Percentiles rank a stretch among this genome's conserved stretches.
phyloP scores from a whole-genome alignment of 441 rosid species.

The Adansonia madagascariensis region DNA sequence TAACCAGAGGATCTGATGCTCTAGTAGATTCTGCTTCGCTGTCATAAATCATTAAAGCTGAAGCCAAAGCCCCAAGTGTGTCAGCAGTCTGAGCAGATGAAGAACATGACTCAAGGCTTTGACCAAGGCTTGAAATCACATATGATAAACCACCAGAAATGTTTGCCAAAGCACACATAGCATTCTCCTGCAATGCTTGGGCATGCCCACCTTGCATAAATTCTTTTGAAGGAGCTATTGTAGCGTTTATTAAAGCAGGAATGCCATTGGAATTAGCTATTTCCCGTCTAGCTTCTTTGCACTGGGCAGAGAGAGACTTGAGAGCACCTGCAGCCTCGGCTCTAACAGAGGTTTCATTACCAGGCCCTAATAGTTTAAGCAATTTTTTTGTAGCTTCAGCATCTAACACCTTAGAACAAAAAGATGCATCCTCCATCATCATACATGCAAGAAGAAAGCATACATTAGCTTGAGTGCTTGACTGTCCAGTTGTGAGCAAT shows the following conservation, averaged over 20 bases:
- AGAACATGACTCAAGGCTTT: constrained; percentile 98
- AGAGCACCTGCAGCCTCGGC: constrained; percentile 99
- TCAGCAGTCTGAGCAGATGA: constrained; percentile 96
- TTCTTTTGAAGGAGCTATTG: constrained; percentile 99
- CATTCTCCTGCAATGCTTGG: constrained; percentile 98
- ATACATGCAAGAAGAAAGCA: constrained; percentile 96
- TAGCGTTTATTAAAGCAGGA: constrained; percentile 91
- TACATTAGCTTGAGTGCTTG: constrained; percentile 86
- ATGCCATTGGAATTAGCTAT: constrained; percentile 91
- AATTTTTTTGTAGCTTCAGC: constrained; percentile 90
- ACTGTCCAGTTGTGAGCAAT: constrained; percentile 81
- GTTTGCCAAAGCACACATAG: constrained; percentile 99
- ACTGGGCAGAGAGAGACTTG: constrained; percentile 90
- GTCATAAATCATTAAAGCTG: constrained; percentile 98
- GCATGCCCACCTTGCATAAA: constrained; percentile 99
- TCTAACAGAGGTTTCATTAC: constrained; percentile 94
- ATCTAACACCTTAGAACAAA: constrained; percentile 82
- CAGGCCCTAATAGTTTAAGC: constrained; percentile 88
- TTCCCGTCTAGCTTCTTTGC: constrained; percentile 92
- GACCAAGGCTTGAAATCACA: constrained; percentile 99
- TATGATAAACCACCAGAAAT: constrained; percentile 97
- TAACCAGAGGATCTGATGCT: constrained; percentile 73
- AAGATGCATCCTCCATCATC: constrained; percentile 94
- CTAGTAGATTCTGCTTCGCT: constrained; percentile 79
- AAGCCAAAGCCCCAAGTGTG: constrained; percentile 97